A percentile compares a stretch with the other conserved stretches of the same genome.
These are phyloP conservation scores for Arthroderma uncinatum DNA, from an alignment of 2,329 filamentous ascomycete species.

Conservation along the genomic window DNA sequence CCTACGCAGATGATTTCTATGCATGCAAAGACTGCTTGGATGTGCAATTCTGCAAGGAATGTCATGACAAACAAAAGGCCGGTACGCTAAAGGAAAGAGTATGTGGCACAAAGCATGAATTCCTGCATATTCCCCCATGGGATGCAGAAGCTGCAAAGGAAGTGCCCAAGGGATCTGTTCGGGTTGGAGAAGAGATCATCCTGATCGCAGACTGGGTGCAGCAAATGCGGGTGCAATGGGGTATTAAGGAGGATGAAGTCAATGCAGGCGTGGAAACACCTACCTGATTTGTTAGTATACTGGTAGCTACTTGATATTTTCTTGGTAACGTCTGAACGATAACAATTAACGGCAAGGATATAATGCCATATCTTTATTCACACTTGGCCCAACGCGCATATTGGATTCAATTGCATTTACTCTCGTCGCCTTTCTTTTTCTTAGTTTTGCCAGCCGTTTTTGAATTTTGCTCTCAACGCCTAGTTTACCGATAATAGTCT, in stretches of 20 bases:
- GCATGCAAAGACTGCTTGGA: conserved; percentile 22
- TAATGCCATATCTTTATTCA: too few relatives aligned
- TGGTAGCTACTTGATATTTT: not conserved
- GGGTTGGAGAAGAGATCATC: conserved; percentile 17
- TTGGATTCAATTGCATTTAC: too few relatives aligned
- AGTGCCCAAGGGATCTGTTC: conserved; percentile 17
- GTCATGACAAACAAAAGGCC: conserved; percentile 15
- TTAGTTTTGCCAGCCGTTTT: too few relatives aligned
- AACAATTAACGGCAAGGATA: not conserved
- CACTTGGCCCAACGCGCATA: too few relatives aligned
- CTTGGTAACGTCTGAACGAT: not conserved
- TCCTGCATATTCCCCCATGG: conserved; percentile 19
- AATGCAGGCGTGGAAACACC: not conserved
- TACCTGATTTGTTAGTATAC: not conserved
- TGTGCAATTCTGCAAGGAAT: conserved; percentile 18
- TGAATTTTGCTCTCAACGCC: too few relatives aligned
- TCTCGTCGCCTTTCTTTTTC: too few relatives aligned
- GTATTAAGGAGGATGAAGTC: conserved; percentile 3
- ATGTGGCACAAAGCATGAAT: conserved; percentile 19
- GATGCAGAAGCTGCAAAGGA: conserved; percentile 14
- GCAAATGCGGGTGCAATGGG: conserved; percentile 15
- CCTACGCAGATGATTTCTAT: conserved; percentile 20
- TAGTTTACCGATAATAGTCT: too few relatives aligned
- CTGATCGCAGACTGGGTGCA: conserved; percentile 18
- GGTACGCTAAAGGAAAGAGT: conserved; percentile 20